Evolutionary conservation across 768 basidiomycete genomes (phyloP).

Genomic region (Podaxis pistillaris): DNA sequence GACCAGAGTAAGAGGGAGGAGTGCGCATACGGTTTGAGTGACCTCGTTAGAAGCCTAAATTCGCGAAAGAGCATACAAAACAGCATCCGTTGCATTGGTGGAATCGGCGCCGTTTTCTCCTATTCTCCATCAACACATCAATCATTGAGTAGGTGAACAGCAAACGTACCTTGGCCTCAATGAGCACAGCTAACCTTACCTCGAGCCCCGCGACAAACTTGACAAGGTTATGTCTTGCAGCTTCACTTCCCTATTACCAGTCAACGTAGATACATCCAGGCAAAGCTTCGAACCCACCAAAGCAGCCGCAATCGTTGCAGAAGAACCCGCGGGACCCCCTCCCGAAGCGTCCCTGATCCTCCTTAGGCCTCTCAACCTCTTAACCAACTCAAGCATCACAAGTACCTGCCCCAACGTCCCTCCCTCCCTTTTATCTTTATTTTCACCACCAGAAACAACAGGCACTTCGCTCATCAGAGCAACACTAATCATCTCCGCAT

Average conservation of each 20-base stretch:
- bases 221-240: constrained; percentile 27
- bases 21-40: constrained; percentile 55
- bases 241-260: constrained; percentile 28
- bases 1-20: not conserved
- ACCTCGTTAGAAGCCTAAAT: constrained; percentile 60
- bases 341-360: constrained; percentile 34
- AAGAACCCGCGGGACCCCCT: not conserved
- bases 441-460: constrained; percentile 18
- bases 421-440: constrained; percentile 32
- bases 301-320: not conserved
- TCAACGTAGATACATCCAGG: not conserved
- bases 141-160: not conserved
- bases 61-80: constrained; percentile 63
- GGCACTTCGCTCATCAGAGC: constrained; percentile 58
- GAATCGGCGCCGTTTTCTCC: constrained; percentile 52
- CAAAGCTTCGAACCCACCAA: constrained; percentile 26
- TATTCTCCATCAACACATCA: constrained; percentile 24
- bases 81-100: constrained; percentile 58
- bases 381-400: constrained; percentile 61
- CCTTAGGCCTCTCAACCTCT: constrained; percentile 43
- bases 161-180: constrained; percentile 53
- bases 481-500: constrained; percentile 74
- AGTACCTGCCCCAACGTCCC: constrained; percentile 53
- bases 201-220: constrained; percentile 60
- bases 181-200: constrained; percentile 47